These are phyloP conservation scores for Trichoderma asperellum DNA, from an alignment of 2,329 filamentous ascomycete species.

Conservation along the genomic window DNA sequence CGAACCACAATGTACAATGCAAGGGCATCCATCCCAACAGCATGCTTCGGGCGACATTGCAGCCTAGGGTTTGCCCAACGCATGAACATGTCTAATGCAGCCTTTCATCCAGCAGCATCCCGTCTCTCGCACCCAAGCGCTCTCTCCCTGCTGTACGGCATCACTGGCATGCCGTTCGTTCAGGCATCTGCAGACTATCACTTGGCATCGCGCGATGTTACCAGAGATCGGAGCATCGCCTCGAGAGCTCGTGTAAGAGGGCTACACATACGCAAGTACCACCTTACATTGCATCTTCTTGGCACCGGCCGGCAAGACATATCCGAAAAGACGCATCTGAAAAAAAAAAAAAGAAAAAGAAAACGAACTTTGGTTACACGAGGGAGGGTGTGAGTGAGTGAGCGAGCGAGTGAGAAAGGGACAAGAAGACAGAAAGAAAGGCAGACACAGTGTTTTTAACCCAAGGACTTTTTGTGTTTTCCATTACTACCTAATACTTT, in stretches of 20 bases:
- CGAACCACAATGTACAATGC: not conserved
- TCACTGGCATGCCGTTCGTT: not conserved
- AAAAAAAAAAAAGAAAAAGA: not conserved
- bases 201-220: slow-evolving; percentile 2
- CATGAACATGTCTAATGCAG: not conserved
- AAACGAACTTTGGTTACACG: not conserved
- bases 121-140: not conserved
- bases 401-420: not conserved
- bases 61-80: slow-evolving; percentile 7
- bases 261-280: not conserved
- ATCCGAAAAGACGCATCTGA: not conserved
- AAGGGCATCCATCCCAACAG: not conserved
- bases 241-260: not conserved
- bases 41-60: not conserved
- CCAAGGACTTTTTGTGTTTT: slow-evolving; percentile 24
- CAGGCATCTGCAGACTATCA: not conserved
- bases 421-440: not conserved
- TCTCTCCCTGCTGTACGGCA: not conserved
- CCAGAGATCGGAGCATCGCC: not conserved
- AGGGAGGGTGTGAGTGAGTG: too few relatives aligned
- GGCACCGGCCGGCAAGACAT: slow-evolving; percentile 7
- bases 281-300: not conserved
- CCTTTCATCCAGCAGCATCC: not conserved
- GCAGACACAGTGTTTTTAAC: not conserved
- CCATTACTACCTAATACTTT: slow-evolving; percentile 17